Evolutionary conservation across 192 early-diverging fungal genomes (phyloP).

Genomic region (Podila minutissima): DNA sequence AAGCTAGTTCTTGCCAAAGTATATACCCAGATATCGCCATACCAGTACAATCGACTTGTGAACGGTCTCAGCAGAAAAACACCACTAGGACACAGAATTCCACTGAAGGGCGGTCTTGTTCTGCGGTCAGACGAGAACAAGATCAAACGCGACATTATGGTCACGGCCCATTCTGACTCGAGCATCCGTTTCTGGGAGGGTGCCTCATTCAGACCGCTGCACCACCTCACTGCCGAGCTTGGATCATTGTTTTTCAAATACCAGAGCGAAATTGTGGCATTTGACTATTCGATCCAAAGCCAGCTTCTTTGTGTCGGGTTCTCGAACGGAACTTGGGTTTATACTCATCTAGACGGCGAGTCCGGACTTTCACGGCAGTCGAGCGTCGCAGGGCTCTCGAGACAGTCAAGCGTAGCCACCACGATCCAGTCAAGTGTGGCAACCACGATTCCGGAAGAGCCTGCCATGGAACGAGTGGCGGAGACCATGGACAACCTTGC

Average conservation of each 20-base stretch:
- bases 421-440: slow-evolving; percentile 10
- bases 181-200: slow-evolving; percentile 60
- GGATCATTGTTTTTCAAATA: slow-evolving; percentile 28
- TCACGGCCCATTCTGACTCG: slow-evolving; percentile 51
- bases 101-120: slow-evolving; percentile 50
- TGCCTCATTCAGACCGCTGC: slow-evolving; percentile 54
- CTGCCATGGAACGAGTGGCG: slow-evolving; percentile 1
- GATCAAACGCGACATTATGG: slow-evolving; percentile 53
- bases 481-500: background rate
- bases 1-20: slow-evolving; percentile 30
- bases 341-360: slow-evolving; percentile 6
- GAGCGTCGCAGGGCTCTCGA: background rate
- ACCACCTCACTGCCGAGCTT: slow-evolving; percentile 46
- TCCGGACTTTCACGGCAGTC: slow-evolving; percentile 14
- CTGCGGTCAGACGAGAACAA: slow-evolving; percentile 42
- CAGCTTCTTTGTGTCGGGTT: slow-evolving; percentile 49
- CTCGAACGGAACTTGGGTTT: slow-evolving; percentile 42
- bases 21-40: slow-evolving; percentile 36
- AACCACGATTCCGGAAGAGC: background rate
- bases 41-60: slow-evolving; percentile 19
- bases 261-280: slow-evolving; percentile 22
- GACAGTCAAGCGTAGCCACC: slow-evolving; percentile 1
- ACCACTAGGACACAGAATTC: slow-evolving; percentile 30
- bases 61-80: slow-evolving; percentile 5
- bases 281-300: slow-evolving; percentile 43